Evolutionary conservation across 306 rosid genomes (phyloP).

Genomic region (Benincasa hispida): DNA sequence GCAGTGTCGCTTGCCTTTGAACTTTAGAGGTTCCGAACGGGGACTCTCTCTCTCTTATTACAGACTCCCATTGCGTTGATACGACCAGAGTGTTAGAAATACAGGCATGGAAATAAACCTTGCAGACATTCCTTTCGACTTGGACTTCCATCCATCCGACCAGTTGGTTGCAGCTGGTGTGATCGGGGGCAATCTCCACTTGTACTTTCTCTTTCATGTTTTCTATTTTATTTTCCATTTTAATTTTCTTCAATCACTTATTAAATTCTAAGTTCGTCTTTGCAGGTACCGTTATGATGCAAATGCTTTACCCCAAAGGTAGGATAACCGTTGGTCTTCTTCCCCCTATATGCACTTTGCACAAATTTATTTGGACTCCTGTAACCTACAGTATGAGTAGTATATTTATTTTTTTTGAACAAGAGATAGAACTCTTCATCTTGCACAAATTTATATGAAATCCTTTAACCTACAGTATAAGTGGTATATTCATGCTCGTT

Average conservation of each 20-base stretch:
- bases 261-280: not conserved
- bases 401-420: too few relatives aligned
- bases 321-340: not conserved
- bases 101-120: slow-evolving; percentile 50
- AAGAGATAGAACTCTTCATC: not conserved
- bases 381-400: not conserved
- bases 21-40: not conserved
- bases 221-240: not conserved
- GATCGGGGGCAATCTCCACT: slow-evolving; percentile 50
- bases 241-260: not conserved
- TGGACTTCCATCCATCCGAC: slow-evolving; percentile 71
- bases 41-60: not conserved
- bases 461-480: not conserved
- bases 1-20: not conserved
- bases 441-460: not conserved
- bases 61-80: not conserved
- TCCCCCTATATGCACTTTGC: not conserved
- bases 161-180: slow-evolving; percentile 48
- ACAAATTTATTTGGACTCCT: not conserved
- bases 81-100: not conserved
- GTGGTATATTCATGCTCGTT: not conserved
- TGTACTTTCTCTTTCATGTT: slow-evolving; percentile 21
- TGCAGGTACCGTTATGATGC: slow-evolving; percentile 46
- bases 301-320: slow-evolving; percentile 51
- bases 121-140: slow-evolving; percentile 54